phyloP scores from a whole-genome alignment of 257 asterid genomes.

The Nicotiana tabacum region DNA sequence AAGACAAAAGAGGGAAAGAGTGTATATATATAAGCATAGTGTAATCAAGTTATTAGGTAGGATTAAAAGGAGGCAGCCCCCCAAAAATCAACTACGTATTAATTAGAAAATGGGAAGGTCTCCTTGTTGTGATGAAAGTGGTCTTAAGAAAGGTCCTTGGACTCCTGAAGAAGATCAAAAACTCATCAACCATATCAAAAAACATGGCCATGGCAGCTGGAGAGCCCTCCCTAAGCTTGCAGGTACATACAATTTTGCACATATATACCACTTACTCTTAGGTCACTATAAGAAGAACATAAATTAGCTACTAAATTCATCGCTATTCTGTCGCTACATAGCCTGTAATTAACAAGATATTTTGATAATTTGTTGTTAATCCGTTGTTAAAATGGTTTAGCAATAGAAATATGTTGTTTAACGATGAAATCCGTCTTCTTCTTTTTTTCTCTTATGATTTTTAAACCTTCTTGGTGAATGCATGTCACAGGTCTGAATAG shows the following conservation, averaged over 20 bases:
- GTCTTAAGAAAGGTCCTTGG: constrained; percentile 96
- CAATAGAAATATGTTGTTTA: too few species aligned
- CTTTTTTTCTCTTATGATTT: background rate
- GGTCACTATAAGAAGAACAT: too few species aligned
- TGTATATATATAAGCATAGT: constrained; percentile 22
- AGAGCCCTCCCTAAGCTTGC: constrained; percentile 86
- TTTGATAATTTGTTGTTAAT: too few species aligned
- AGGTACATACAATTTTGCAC: constrained; percentile 26
- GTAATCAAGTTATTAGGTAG: constrained; percentile 46
- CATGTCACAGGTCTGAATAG: constrained; percentile 52
- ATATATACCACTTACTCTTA: too few species aligned
- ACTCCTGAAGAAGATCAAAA: constrained; percentile 84
- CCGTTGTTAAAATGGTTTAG: too few species aligned
- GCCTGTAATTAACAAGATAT: too few species aligned
- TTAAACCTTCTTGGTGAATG: background rate
- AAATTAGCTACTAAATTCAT: too few species aligned
- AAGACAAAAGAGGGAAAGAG: constrained; percentile 26
- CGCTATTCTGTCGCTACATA: too few species aligned
- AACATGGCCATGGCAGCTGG: constrained; percentile 93
- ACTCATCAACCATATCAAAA: constrained; percentile 54
- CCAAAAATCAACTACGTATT: background rate
- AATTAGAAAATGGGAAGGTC: constrained; percentile 56
- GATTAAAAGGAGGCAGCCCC: constrained; percentile 45
- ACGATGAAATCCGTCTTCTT: too few species aligned
- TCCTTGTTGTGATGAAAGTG: constrained; percentile 60